Evolutionary conservation across 768 basidiomycete genomes (phyloP), one percentile per base, ranked within the genome.

Genomic region (Boletus vinaceobasis): DNA sequence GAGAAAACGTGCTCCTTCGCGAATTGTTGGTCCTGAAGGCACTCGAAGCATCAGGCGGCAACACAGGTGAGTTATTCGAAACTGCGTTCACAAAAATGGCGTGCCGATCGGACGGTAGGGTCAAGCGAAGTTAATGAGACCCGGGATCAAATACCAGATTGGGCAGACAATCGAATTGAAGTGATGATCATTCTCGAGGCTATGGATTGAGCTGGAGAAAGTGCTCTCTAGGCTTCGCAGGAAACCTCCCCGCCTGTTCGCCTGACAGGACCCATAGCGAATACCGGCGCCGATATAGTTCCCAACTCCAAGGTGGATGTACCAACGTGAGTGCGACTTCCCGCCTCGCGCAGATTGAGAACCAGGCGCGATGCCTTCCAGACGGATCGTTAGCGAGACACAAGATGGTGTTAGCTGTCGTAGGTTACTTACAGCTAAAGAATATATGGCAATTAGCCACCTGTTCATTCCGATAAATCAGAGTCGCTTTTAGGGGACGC

Each of bases 151-250:
- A 14, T 75, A 75, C 40, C 60, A 64, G 1, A 63, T 73, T 5
- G 80, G 79, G 11, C 75, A 82, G 49, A 58, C 65, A 0, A 73
- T 85, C 40, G 45, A 64, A 4, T 70, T 13, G 70, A 78, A 5
- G 72, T 79, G 4, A 60, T 85, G 36, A 45, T 81, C 32, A 73
- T 83, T 19, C 73, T 86, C 13, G 82, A 85, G 65, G 82, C 85
- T 1, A 86, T 86, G 85, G 86, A 87, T n/a, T n/a, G n/a, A n/a
- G n/a, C n/a, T n/a, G 23, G 23, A 15, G 42, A 26, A 7, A 43
- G 5, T 26, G 42, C 23, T 23, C 26, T 44, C 29, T 31, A n/a
- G 2, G 27, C 26, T 31, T 29, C 17, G 11, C 7, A 2, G 43
- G 27, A 31, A 31, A 4, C 6, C 8, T 13, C 31, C 11, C 6